Percentiles rank a stretch among this genome's conserved stretches.
phyloP scores from a whole-genome alignment of 1,139 yeast species.

The Geotrichum aggregatum region DNA sequence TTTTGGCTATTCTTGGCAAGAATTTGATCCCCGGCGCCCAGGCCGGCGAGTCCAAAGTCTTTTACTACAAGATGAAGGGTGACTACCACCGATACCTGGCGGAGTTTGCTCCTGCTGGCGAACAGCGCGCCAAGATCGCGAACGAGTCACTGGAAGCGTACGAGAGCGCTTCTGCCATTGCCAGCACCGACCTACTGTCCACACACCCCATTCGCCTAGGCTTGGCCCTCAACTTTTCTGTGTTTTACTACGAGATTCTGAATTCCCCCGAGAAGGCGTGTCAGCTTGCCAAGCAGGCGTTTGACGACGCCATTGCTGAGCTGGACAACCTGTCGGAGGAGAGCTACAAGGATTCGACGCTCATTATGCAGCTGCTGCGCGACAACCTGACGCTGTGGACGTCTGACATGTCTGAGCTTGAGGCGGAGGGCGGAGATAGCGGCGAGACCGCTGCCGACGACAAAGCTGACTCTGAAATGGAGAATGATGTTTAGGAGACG shows the following conservation, averaged over 20 bases:
- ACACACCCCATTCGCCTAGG: constrained; percentile 99
- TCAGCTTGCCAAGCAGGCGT: constrained; percentile 98
- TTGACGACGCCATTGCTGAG: constrained; percentile 98
- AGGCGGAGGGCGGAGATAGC: constrained; percentile 9
- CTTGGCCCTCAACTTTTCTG: constrained; percentile 95
- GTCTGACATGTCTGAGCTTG: constrained; percentile 6
- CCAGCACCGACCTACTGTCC: constrained; percentile 96
- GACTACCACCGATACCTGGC: constrained; percentile 99
- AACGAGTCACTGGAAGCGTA: constrained; percentile 91
- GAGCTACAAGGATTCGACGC: constrained; percentile 95
- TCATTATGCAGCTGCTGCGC: constrained; percentile 97
- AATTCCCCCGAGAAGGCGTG: constrained; percentile 99
- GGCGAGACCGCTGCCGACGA: constrained; percentile 25
- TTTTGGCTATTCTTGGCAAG: constrained; percentile 77
- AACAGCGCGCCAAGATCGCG: constrained; percentile 92
- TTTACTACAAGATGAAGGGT: constrained; percentile 99
- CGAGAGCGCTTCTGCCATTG: constrained; percentile 94
- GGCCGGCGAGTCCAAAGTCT: constrained; percentile 96
- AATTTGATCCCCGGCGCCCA: constrained; percentile 93
- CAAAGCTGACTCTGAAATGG: constrained; percentile 21
- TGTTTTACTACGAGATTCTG: constrained; percentile 95
- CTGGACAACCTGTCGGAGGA: constrained; percentile 96
- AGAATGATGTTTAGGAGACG: constrained; percentile 7
- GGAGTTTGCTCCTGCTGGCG: constrained; percentile 81
- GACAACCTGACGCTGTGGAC: constrained; percentile 96